Base-by-base conservation (phyloP, 306 rosid genomes). In the Boehmeria nivea region DNA sequence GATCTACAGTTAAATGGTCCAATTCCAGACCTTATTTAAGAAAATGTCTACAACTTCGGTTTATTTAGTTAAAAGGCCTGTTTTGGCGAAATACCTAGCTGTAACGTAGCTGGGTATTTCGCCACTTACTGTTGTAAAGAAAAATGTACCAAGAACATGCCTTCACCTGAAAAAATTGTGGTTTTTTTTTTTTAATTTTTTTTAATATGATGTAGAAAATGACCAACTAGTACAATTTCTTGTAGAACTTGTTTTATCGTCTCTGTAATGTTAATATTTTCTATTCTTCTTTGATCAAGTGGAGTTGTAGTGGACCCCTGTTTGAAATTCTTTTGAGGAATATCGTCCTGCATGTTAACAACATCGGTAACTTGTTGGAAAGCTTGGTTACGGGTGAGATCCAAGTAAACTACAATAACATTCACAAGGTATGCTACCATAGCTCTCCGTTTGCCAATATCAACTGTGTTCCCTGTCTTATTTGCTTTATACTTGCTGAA, bases 271-370 rank as follows among this genome's bases (percentile, higher is more conserved):
- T 51, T 67, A 34, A 61, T 21, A 3, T 8, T 49, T 33, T 18
- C 17, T 61, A 13, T 37, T 53, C 46, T 43, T 10, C 25, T 50
- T 72, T 67, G 39, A 49, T 67, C 51, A 64, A 91, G 98, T 87
- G 94, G 96, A 84, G 83, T 70, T 77, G 81, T 69, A 80, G 84
- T 61, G 90, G 91, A 65, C 88, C 98, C 7, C 83, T 84, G 66
- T 60, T 91, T 76, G 95, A 91, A 52, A 56, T 84, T 71, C 77
- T 87, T 37, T 52, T 82, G 54, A 70, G 83, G 73, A 81, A 81
- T 74, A 37, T 84, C 58, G 71, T 73, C 64, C 54, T 87, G 78
- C 75, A 54, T 70, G 76, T 54, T 49, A 75, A 64, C 43, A 58
- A 62, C 43, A 56, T 68, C 54, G 76, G 72, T 67, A 78, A 72